phyloP scores from a whole-genome alignment of 495 filamentous ascomycete species.

The Hyaloscypha variabilis region DNA sequence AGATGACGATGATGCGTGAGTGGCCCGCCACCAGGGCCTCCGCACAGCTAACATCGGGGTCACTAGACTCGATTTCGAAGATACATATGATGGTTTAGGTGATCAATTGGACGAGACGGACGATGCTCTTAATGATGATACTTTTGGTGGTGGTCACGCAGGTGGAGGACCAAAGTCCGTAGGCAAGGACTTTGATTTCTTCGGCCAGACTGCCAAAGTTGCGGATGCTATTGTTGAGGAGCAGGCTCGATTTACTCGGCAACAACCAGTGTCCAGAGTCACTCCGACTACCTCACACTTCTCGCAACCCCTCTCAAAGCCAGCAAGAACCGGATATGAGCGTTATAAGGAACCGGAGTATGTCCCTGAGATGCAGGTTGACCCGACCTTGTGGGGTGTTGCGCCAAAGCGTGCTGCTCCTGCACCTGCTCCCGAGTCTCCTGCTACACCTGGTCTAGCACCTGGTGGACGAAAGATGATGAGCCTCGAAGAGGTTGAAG shows the following conservation, averaged over 20 bases:
- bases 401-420: conserved; percentile 58
- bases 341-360: conserved; percentile 76
- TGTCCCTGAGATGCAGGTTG: conserved; percentile 85
- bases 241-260: conserved; percentile 76
- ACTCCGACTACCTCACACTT: conserved; percentile 38
- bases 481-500: conserved; percentile 97
- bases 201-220: conserved; percentile 85
- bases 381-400: conserved; percentile 90
- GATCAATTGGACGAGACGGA: conserved; percentile 90
- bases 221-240: conserved; percentile 85
- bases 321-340: conserved; percentile 81
- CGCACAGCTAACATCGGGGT: conserved; percentile 40
- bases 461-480: conserved; percentile 75
- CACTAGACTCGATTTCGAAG: conserved; percentile 78
- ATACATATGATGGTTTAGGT: conserved; percentile 96
- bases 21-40: conserved; percentile 19
- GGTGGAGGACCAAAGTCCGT: conserved; percentile 48
- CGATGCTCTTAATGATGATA: conserved; percentile 97
- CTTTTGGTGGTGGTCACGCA: conserved; percentile 76
- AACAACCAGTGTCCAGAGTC: conserved; percentile 53
- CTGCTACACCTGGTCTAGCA: conserved; percentile 28
- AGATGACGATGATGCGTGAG: conserved; percentile 80
- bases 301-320: conserved; percentile 53
- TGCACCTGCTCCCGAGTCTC: conserved; percentile 25
- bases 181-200: conserved; percentile 97